Evolutionary conservation across 1,139 yeast genomes (phyloP).

Genomic region (Geotrichum fermentans): DNA sequence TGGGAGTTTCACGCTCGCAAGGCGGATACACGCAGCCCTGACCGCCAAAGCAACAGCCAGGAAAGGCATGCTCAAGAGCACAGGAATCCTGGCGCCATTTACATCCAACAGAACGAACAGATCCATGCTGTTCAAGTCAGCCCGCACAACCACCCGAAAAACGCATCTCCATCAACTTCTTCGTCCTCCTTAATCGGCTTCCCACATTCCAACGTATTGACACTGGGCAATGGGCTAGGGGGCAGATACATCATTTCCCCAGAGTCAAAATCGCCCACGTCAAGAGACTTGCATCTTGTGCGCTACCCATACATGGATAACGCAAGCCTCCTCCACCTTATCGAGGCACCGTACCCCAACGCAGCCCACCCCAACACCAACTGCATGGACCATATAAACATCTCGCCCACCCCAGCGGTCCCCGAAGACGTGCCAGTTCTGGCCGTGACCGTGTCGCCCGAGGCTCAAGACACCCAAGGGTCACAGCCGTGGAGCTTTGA

Average conservation of each 20-base stretch:
- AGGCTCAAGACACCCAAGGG: background rate
- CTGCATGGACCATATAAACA: slow-evolving; percentile 6
- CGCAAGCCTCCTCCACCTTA: slow-evolving; percentile 47
- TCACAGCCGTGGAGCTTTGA: slow-evolving; percentile 17
- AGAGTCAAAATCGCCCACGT: slow-evolving; percentile 48
- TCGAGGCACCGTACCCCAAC: slow-evolving; percentile 57
- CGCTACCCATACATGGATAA: slow-evolving; percentile 44
- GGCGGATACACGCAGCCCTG: slow-evolving; percentile 59
- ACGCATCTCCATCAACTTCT: no score
- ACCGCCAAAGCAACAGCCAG: slow-evolving; percentile 46
- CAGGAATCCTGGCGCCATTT: slow-evolving; percentile 11
- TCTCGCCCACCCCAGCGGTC: slow-evolving; percentile 23
- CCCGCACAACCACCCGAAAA: background rate
- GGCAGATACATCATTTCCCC: slow-evolving; percentile 72
- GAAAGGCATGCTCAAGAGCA: slow-evolving; percentile 38
- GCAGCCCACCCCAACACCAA: slow-evolving; percentile 52
- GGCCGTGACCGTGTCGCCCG: background rate
- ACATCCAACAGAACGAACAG: background rate
- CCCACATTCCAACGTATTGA: slow-evolving; percentile 37
- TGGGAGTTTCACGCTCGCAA: slow-evolving; percentile 61
- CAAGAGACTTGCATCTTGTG: slow-evolving; percentile 48
- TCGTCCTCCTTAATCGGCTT: slow-evolving; percentile 14
- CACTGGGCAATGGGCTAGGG: slow-evolving; percentile 63
- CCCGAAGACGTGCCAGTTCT: slow-evolving; percentile 20
- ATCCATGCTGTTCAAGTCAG: background rate